phyloP scores from a whole-genome alignment of 73 alveolate genomes.

The Tetrahymena malaccensis region DNA sequence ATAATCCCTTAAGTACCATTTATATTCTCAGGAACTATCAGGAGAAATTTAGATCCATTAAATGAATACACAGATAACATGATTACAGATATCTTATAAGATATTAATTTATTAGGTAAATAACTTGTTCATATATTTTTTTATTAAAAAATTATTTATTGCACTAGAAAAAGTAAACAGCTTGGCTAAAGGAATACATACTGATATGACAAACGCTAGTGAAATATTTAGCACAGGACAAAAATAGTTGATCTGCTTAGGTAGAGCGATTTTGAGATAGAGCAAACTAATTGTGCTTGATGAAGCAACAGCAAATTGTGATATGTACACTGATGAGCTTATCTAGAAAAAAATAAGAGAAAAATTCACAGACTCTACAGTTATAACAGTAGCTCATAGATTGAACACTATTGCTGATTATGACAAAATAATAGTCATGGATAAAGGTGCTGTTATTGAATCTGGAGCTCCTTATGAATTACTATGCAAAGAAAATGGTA shows the following conservation, averaged over 20 bases:
- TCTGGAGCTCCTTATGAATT: constrained; percentile 64
- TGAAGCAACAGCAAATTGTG: constrained; percentile 95
- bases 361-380: constrained; percentile 65
- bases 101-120: constrained; percentile 13
- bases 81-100: constrained; percentile 42
- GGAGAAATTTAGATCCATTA: constrained; percentile 75
- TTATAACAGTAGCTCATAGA: constrained; percentile 91
- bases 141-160: not conserved
- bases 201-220: constrained; percentile 19
- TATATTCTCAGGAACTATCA: constrained; percentile 54
- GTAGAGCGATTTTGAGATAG: constrained; percentile 75
- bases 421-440: constrained; percentile 67
- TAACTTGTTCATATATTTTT: not conserved
- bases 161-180: constrained; percentile 1
- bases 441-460: constrained; percentile 62
- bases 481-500: constrained; percentile 31
- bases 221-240: constrained; percentile 74
- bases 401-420: constrained; percentile 65
- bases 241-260: constrained; percentile 84
- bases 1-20: constrained; percentile 68
- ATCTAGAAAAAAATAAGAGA: constrained; percentile 67
- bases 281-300: constrained; percentile 83
- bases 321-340: constrained; percentile 73
- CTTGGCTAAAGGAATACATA: constrained; percentile 2
- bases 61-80: constrained; percentile 34